phyloP scores from a whole-genome alignment of 306 rosid species.

The Malus fusca region DNA sequence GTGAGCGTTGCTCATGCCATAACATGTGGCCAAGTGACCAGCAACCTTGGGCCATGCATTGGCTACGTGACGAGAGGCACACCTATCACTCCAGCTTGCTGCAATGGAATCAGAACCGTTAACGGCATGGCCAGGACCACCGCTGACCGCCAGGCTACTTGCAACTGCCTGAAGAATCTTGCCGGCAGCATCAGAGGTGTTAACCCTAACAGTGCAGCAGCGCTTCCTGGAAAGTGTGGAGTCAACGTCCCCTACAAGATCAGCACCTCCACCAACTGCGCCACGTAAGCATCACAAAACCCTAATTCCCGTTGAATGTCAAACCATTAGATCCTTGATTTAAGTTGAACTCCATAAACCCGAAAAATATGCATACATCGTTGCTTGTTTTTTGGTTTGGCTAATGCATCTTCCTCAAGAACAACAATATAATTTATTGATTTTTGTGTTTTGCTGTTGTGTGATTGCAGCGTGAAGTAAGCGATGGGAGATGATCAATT shows the following conservation, averaged over 20 bases:
- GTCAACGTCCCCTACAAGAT: constrained; percentile 48
- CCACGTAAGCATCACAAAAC: not conserved
- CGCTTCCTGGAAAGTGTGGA: constrained; percentile 39
- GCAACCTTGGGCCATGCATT: constrained; percentile 17
- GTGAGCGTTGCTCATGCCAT: constrained; percentile 27
- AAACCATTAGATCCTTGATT: not conserved
- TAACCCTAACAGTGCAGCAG: not conserved
- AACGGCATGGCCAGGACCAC: constrained; percentile 6
- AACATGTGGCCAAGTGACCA: constrained; percentile 31
- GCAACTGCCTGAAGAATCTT: constrained; percentile 36
- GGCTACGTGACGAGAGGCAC: not conserved
- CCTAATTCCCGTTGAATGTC: not conserved
- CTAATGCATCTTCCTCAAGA: not conserved
- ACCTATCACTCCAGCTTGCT: not conserved
- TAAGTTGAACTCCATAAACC: not conserved
- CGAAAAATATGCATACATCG: not conserved
- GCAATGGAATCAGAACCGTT: constrained; percentile 13
- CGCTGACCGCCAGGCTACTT: constrained; percentile 16
- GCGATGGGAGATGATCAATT: not conserved
- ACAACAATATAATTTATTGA: not conserved
- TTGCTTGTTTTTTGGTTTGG: not conserved
- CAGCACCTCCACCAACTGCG: constrained; percentile 43
- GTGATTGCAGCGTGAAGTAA: constrained; percentile 3
- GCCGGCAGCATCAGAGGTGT: not conserved
- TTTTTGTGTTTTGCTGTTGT: not conserved